Evolutionary conservation across 2,329 filamentous ascomycete genomes (phyloP).

Genomic region (Clonostachys byssicola): DNA sequence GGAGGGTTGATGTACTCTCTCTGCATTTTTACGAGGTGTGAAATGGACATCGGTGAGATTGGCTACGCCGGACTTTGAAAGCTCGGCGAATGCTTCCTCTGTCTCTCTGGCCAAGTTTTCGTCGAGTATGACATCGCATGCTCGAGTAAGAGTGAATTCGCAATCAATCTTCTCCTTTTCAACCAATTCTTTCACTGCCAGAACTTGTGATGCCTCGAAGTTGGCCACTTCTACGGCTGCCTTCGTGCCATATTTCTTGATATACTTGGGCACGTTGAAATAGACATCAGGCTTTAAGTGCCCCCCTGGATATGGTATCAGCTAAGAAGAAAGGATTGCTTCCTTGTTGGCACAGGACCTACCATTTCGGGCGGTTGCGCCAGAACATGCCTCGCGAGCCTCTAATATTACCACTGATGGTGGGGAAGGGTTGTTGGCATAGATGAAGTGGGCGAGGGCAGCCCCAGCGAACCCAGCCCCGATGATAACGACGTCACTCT

Average conservation of each 20-base stretch:
- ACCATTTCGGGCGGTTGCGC: slow-evolving; percentile 28
- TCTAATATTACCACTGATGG: slow-evolving; percentile 21
- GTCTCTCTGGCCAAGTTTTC: slow-evolving; percentile 10
- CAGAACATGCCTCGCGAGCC: slow-evolving; percentile 25
- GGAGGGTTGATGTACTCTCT: slow-evolving; percentile 5
- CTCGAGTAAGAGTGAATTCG: slow-evolving; percentile 35
- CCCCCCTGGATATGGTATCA: slow-evolving; percentile 6
- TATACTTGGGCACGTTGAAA: slow-evolving; percentile 8
- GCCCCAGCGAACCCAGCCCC: slow-evolving; percentile 9
- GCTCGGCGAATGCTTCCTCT: slow-evolving; percentile 17
- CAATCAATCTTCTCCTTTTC: slow-evolving; percentile 27
- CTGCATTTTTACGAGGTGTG: slow-evolving; percentile 20
- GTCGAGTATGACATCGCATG: slow-evolving; percentile 28
- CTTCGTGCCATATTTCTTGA: slow-evolving; percentile 8
- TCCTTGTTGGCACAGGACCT: neutral
- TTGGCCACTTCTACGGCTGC: slow-evolving; percentile 11
- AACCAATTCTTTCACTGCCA: slow-evolving; percentile 15
- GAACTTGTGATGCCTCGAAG: slow-evolving; percentile 11
- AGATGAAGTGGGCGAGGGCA: slow-evolving; percentile 8
- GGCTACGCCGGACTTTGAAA: slow-evolving; percentile 16
- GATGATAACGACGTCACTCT: slow-evolving; percentile 5
- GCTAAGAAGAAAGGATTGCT: neutral
- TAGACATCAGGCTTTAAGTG: slow-evolving; percentile 13
- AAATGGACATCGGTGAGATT: slow-evolving; percentile 11
- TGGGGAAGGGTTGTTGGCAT: neutral